Evolutionary conservation across 352 stramenopile genomes (phyloP).

Genomic region (Bremia lactucae): DNA sequence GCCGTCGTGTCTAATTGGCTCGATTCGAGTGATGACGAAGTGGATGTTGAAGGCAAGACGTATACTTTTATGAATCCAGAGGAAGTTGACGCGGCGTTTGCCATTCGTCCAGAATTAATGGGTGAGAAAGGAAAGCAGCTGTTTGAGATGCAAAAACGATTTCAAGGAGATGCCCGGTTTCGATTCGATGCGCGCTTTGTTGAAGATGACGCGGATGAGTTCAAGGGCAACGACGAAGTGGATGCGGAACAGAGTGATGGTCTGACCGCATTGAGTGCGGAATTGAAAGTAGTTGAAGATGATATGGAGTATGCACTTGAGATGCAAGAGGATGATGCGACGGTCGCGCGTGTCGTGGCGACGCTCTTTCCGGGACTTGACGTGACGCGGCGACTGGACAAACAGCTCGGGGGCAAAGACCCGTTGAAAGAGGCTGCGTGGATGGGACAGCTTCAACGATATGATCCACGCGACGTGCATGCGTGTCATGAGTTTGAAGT

Average conservation of each 20-base stretch:
- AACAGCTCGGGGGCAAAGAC: conserved; percentile 36
- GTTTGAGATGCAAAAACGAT: conserved; percentile 78
- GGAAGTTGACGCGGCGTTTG: conserved; percentile 30
- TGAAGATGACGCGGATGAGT: conserved; percentile 54
- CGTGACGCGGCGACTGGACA: conserved; percentile 36
- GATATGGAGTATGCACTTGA: conserved; percentile 28
- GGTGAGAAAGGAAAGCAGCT: conserved; percentile 56
- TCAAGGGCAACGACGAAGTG: conserved; percentile 30
- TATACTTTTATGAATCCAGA: conserved; percentile 35
- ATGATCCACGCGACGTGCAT: conserved; percentile 41
- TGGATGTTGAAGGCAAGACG: conserved; percentile 17
- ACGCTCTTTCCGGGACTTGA: conserved; percentile 61
- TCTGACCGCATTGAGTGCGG: conserved; percentile 18
- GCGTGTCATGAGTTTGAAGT: conserved; percentile 45
- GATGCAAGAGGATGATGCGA: conserved; percentile 40
- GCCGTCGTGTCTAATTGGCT: conserved; percentile 36
- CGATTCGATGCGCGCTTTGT: conserved; percentile 68
- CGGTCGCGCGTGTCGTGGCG: conserved; percentile 38
- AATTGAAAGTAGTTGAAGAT: conserved; percentile 27
- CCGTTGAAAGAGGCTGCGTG: conserved; percentile 64
- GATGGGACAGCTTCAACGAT: conserved; percentile 66
- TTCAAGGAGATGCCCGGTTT: conserved; percentile 67
- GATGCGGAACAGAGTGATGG: conserved; percentile 17
- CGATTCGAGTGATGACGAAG: conserved; percentile 46
- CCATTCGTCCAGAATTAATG: conserved; percentile 59